phyloP scores from a whole-genome alignment of 257 asterid genomes.

The Henckelia pumila region DNA sequence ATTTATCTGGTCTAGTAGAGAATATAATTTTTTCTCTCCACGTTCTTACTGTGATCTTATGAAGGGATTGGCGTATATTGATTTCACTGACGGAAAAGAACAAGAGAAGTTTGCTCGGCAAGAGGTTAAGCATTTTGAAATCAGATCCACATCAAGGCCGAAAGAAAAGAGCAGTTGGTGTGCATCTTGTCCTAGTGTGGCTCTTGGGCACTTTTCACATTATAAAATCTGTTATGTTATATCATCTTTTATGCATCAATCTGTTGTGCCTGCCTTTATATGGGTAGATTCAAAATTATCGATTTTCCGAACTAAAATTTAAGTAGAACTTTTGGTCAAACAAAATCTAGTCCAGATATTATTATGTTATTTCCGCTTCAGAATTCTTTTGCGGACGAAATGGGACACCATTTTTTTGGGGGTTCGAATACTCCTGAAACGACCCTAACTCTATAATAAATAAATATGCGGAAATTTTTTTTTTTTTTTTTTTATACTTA shows the following conservation, averaged over 20 bases:
- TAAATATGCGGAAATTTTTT: too few relatives aligned
- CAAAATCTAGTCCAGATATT: not conserved
- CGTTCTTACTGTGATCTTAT: conserved; percentile 28
- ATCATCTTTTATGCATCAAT: not conserved
- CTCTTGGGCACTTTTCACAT: too few relatives aligned
- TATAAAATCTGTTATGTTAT: not conserved
- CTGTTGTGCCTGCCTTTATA: not conserved
- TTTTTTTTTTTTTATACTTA: too few relatives aligned
- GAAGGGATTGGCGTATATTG: conserved; percentile 94
- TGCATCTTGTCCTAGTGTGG: conserved; percentile 12
- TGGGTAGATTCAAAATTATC: not conserved
- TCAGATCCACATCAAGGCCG: conserved; percentile 72
- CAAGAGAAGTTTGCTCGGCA: conserved; percentile 58
- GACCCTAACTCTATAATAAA: too few relatives aligned
- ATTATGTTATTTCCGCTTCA: too few relatives aligned
- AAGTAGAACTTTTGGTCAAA: not conserved
- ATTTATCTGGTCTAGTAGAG: not conserved
- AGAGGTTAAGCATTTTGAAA: conserved; percentile 61
- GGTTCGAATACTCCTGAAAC: too few relatives aligned
- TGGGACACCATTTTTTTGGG: too few relatives aligned
- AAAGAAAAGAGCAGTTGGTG: conserved; percentile 44
- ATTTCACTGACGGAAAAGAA: conserved; percentile 81
- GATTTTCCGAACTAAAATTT: not conserved
- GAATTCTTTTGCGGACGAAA: too few relatives aligned
- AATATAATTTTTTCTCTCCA: conserved; percentile 7